Conservation (phyloP, 1,284 basidiomycete genomes). For the Boletus subluridellus region DNA sequence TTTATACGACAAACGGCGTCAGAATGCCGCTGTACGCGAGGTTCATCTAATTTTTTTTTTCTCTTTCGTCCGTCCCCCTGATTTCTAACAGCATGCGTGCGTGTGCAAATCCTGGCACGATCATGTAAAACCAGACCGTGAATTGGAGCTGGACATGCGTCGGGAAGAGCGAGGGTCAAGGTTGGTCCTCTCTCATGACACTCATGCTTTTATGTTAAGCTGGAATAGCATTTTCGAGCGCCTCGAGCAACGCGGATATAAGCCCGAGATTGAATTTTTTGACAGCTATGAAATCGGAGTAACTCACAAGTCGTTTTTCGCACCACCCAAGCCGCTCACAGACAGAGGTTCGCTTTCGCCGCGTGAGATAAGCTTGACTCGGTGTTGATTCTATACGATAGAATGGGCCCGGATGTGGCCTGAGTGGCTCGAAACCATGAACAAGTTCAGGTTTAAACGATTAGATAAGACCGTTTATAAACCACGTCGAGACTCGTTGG, state of each 20-base stretch:
- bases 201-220: neutral
- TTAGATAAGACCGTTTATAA: constrained; percentile 11
- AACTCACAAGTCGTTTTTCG: neutral
- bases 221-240: constrained; percentile 9
- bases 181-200: neutral
- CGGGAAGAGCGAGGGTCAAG: neutral
- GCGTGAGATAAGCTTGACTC: neutral
- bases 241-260: constrained; percentile 8
- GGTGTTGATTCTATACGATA: neutral
- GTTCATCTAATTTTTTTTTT: neutral
- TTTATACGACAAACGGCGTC: neutral
- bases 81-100: constrained; percentile 3
- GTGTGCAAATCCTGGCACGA: neutral
- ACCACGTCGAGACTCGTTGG: constrained; percentile 5
- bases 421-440: constrained; percentile 6
- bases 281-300: neutral
- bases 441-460: neutral
- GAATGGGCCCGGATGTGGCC: constrained; percentile 12
- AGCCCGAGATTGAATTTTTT: constrained; percentile 1
- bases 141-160: neutral
- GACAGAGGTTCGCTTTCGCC: constrained; percentile 4
- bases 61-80: neutral
- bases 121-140: neutral
- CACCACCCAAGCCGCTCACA: constrained; percentile 6
- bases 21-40: neutral